Evolutionary conservation across 768 basidiomycete species (phyloP), one percentile per base, ranked within the genome.

Genomic region (Panus rudis): DNA sequence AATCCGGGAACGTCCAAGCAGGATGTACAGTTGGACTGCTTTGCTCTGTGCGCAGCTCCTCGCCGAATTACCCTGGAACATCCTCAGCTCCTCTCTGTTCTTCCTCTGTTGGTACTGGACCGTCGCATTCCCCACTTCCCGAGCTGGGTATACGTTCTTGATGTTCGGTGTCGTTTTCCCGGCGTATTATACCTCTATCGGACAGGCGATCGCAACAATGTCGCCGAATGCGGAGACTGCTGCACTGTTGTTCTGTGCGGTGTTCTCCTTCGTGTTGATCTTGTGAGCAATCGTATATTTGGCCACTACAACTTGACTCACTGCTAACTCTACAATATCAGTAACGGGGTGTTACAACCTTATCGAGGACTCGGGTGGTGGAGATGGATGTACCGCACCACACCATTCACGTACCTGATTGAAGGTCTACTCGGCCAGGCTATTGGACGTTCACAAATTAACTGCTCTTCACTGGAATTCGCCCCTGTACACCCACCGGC

Each of bases 21-120:
- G 73, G 30, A 81, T 78, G 64, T 84, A 84, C 59, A 71, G 68
- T 43, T 84, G 81, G 81, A 67, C 71, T 1, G 76, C 78, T 0
- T 63, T 81, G 14, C 48, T 79, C 20, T 72, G 75, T 0, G 66
- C 78, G 0, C 73, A 75, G 52, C 63, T 81, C 34, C 51, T 81
- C 8, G 66, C 74, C 4, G 80, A 80, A 48, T 39, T 81, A 1
- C 79, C 79, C 2, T 80, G 76, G 75, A 80, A 81, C 47, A 69
- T 81, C 27, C 6, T 77, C 3, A 73, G 74, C 23, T 76, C 79
- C 1, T 64, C 70, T 0, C 43, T 84, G 12, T 71, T 79, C 61
- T 86, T 75, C 64, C 52, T 81, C 41, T 75, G 72, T 51, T 85
- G 81, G 81, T 84, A 72, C 60, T 83, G 76, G 76, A 79, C 80